Percentiles rank a stretch among this genome's conserved stretches.
Conservation (phyloP, 495 filamentous ascomycete species). For the Bryoglossum gracile region DNA sequence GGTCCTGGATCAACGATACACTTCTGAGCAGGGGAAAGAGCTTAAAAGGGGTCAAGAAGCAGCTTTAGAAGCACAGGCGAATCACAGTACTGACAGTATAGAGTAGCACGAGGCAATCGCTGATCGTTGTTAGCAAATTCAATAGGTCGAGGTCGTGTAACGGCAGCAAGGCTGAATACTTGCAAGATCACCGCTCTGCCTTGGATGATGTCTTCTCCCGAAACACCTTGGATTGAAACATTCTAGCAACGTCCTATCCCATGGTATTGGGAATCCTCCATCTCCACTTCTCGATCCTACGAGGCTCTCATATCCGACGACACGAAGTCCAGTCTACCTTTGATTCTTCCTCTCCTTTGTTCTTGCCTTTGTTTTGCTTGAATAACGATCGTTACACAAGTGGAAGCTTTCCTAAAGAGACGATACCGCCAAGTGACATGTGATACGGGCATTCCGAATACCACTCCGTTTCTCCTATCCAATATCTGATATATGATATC, state of each 20-base stretch:
- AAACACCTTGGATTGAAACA: background rate
- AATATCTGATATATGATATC: constrained; percentile 6
- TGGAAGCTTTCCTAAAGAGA: no score
- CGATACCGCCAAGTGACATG: background rate
- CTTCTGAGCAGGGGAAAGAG: no score
- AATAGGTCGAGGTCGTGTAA: background rate
- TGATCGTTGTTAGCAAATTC: background rate
- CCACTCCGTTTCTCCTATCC: background rate
- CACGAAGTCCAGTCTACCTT: no score
- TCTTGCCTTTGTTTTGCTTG: no score
- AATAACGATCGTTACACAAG: no score
- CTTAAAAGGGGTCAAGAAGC: no score
- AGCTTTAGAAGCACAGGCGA: no score
- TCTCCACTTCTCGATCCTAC: no score
- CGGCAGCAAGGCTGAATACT: background rate
- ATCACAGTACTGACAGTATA: background rate
- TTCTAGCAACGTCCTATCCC: constrained; percentile 2
- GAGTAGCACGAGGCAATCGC: constrained; percentile 4
- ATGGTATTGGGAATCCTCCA: no score
- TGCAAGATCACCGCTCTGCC: background rate
- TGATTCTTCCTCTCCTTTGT: no score
- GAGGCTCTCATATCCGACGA: no score
- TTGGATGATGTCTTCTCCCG: background rate
- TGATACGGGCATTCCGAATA: background rate
- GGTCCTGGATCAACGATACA: no score